Base-by-base conservation (phyloP, 805 yeast genomes). In the Wickerhamiella hasegawae region DNA sequence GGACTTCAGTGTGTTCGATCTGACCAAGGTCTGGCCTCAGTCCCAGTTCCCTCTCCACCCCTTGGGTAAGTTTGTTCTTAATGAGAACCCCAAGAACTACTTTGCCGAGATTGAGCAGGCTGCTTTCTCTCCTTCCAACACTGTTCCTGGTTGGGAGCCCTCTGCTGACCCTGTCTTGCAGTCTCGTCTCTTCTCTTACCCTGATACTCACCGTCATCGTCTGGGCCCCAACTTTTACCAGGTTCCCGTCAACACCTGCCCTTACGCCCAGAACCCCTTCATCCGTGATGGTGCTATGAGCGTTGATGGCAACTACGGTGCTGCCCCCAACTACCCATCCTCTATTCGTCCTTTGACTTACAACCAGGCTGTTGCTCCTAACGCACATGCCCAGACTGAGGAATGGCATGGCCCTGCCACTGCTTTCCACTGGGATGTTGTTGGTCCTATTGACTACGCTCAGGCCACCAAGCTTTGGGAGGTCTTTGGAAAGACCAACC, bases 381-480 rank as follows among this genome's bases (percentile, higher is more conserved):
- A 9, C 10, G 26, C 32, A 15, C 24, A 16, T 14, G 18, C 12
- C 49, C 71, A 73, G 47, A 85, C 77, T 58, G 92, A 80, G 61
- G 68, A 71, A 41, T 81, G 90, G 90, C 60, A 63, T 38, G 90
- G 90, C 39, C 71, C 83, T 36, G 90, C 90, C 32, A 62, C 75
- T 42, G 82, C 87, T 44, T 80, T 70, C 73, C 90, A 83, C 62
- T 84, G 95, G 95, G 67, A 69, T 38, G 70, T 70, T 37, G 60
- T 68, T 19, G 77, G 74, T 34, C 82, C 71, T 40, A 60, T 62
- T 45, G 94, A 85, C 61, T 85, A 62, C 56, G 68, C 58, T 43
- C 95, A 85, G 63, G 78, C 94, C 34, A 63, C 76, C 42, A 73
- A 57, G 23, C 68, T 85, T 49, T 87, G 83, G 73, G 65, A 77